phyloP scores from a whole-genome alignment of 257 asterid species.

The Solanum verrucosum region DNA sequence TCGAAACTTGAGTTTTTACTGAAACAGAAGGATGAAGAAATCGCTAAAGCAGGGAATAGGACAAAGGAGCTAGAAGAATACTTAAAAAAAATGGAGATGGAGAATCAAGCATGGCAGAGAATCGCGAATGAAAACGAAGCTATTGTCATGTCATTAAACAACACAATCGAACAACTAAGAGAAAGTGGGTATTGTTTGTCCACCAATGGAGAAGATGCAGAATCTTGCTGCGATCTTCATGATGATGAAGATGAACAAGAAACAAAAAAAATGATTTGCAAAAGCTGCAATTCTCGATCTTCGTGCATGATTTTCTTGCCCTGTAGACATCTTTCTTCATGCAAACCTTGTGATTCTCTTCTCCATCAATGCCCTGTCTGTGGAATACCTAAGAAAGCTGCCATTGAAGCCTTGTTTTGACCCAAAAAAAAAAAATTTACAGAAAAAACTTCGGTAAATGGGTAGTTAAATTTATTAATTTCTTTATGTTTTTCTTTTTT shows the following conservation, averaged over 20 bases:
- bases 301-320: slow-evolving; percentile 58
- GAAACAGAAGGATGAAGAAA: slow-evolving; percentile 52
- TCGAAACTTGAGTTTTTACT: slow-evolving; percentile 26
- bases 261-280: slow-evolving; percentile 33
- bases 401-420: slow-evolving; percentile 44
- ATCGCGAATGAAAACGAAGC: slow-evolving; percentile 45
- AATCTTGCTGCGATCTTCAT: slow-evolving; percentile 37
- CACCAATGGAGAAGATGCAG: slow-evolving; percentile 40
- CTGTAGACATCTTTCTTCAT: slow-evolving; percentile 69
- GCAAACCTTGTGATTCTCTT: slow-evolving; percentile 49
- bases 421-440: background rate
- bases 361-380: slow-evolving; percentile 68
- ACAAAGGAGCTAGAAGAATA: slow-evolving; percentile 38
- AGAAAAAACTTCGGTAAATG: background rate
- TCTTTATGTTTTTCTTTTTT: background rate
- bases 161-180: slow-evolving; percentile 40
- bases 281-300: slow-evolving; percentile 37
- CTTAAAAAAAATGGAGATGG: slow-evolving; percentile 31
- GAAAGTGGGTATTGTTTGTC: slow-evolving; percentile 13
- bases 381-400: slow-evolving; percentile 39
- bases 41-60: slow-evolving; percentile 25
- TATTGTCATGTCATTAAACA: slow-evolving; percentile 32
- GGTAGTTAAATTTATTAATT: background rate
- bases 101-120: slow-evolving; percentile 54
- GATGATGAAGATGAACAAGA: background rate